Evolutionary conservation across 805 yeast genomes (phyloP), one percentile per base, ranked within the genome.

Genomic region (Saccharomycodes ludwigii): DNA sequence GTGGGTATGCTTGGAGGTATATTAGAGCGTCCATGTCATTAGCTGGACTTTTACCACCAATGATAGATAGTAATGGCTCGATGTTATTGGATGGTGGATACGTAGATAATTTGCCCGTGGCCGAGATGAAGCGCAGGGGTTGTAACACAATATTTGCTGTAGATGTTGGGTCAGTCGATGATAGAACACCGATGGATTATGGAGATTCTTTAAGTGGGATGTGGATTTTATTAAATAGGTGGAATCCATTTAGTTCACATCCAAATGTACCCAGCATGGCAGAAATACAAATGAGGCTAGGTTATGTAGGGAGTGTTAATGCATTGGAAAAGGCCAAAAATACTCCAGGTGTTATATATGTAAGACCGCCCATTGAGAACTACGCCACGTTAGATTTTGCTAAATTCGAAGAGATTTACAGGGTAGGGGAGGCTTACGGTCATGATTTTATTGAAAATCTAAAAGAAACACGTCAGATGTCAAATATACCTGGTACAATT

Each of bases 21-120:
- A 79, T 88, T 28, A 64, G 98, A 31, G 98, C 98, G 0, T 83
- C 95, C 0, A 88, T 88, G 98, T 79, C 95, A 1, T 63, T 88
- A 30, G 97, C 97, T 1, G 96, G 97, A 0, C 61, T 91, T 23
- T 59, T 88, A 16, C 98, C 98, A 3, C 88, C 88, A 1, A 71
- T 73, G 2, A 62, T 91, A 16, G 77, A 91, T 3, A 91, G 75
- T 46, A 75, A 82, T 33, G 98, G 98, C 0, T 73, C 80, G 24
- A 88, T 88, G 97, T 58, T 91, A 18, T 58, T 91, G 26, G 98
- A 88, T 55, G 98, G 98, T 26, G 98, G 98, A 0, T 88, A 91
- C 51, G 76, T 91, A 33, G 97, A 88, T 50, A 88, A 88, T 50
- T 61, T 88, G 35, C 93, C 98, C 0, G 97, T 88, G 2, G 66